Evolutionary conservation across 139 green algal species (phyloP).

Genomic region (Chlorella sp.): DNA sequence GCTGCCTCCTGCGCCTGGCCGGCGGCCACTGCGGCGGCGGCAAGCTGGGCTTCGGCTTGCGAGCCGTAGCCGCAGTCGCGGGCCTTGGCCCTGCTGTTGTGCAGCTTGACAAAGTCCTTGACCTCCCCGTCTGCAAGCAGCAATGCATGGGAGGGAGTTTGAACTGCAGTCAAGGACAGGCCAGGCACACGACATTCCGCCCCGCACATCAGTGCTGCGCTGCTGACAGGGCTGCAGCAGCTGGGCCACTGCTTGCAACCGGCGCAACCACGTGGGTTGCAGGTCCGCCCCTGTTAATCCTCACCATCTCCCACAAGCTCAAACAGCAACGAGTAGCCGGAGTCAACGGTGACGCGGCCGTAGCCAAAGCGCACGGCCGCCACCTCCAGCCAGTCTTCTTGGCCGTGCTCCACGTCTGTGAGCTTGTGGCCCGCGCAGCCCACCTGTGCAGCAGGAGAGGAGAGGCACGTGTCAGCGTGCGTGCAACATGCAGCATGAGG

Average conservation of each 20-base stretch:
- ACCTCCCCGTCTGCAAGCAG: conserved; percentile 17
- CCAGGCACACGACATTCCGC: too few species aligned
- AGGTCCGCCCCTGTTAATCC: too few species aligned
- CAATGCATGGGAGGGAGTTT: background rate
- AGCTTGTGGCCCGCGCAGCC: conserved; percentile 71
- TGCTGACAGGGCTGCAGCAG: too few species aligned
- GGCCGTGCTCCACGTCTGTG: conserved; percentile 51
- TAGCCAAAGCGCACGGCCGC: conserved; percentile 42
- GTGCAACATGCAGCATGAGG: too few species aligned
- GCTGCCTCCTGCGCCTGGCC: background rate
- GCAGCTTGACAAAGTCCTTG: conserved; percentile 24
- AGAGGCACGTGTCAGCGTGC: too few species aligned
- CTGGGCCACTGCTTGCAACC: too few species aligned
- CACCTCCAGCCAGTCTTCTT: conserved; percentile 65
- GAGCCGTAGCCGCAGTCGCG: conserved; percentile 7
- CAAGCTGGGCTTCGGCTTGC: background rate
- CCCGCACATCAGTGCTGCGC: too few species aligned
- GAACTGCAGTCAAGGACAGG: too few species aligned
- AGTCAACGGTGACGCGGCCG: conserved; percentile 45
- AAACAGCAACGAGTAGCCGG: conserved; percentile 35
- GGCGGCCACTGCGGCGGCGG: background rate
- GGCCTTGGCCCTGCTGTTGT: conserved; percentile 28
- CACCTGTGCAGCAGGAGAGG: conserved; percentile 1
- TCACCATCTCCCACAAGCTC: conserved; percentile 31
- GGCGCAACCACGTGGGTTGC: too few species aligned